phyloP scores from a whole-genome alignment of 768 basidiomycete species.

The Asterophora lycoperdoides region DNA sequence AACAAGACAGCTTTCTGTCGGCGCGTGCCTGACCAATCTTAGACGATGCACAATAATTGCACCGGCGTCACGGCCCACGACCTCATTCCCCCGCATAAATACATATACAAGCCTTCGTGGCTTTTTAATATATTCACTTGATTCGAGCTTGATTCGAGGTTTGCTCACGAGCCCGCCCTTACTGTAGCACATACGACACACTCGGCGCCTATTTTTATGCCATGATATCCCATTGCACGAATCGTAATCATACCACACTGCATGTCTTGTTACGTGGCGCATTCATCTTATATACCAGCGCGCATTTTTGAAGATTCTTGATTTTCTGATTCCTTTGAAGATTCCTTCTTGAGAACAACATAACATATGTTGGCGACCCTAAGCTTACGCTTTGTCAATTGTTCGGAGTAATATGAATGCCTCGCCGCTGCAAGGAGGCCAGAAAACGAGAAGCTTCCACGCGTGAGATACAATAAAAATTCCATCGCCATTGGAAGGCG shows the following conservation, averaged over 20 bases:
- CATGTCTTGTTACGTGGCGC: constrained; percentile 11
- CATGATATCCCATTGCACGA: constrained; percentile 13
- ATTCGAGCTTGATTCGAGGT: neutral
- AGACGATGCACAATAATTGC: constrained; percentile 5
- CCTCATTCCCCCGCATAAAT: neutral
- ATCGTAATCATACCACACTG: constrained; percentile 5
- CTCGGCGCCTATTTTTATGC: constrained; percentile 18
- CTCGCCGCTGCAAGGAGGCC: constrained; percentile 11
- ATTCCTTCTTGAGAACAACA: constrained; percentile 1
- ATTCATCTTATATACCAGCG: neutral
- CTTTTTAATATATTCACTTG: constrained; percentile 1
- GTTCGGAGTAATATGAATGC: constrained; percentile 8
- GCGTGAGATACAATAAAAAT: constrained; percentile 8
- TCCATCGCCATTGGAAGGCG: too few relatives aligned
- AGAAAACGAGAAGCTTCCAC: neutral
- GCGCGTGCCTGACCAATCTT: constrained; percentile 12
- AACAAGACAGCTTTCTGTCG: constrained; percentile 54
- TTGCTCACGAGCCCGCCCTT: neutral
- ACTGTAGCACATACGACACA: constrained; percentile 5
- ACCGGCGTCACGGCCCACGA: neutral
- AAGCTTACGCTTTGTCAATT: neutral
- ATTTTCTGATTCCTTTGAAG: neutral
- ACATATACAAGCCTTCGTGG: neutral
- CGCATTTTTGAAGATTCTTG: neutral
- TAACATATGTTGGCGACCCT: neutral